Conservation (phyloP, 495 filamentous ascomycete genomes). For the Hypoxylon perforatum region DNA sequence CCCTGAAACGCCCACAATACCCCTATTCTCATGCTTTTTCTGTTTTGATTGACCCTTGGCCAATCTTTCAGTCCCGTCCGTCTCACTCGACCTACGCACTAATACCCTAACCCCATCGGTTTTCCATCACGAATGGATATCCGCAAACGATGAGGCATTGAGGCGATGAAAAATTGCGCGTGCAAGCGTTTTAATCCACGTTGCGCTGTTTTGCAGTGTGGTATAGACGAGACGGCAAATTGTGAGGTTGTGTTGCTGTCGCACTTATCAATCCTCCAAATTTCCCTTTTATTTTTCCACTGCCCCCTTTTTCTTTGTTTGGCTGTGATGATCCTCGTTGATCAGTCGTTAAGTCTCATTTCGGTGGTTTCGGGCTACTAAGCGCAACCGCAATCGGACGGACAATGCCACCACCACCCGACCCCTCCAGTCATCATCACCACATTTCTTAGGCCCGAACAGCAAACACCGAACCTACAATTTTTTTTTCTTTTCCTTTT, state of each 20-base stretch:
- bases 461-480: background rate
- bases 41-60: slow-evolving; percentile 33
- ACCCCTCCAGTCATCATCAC: slow-evolving; percentile 9
- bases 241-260: slow-evolving; percentile 36
- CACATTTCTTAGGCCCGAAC: slow-evolving; percentile 2
- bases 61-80: slow-evolving; percentile 27
- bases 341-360: slow-evolving; percentile 47
- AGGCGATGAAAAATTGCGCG: slow-evolving; percentile 24
- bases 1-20: slow-evolving; percentile 48
- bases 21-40: slow-evolving; percentile 40
- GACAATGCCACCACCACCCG: slow-evolving; percentile 33
- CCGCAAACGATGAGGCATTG: slow-evolving; percentile 37
- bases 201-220: background rate
- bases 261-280: slow-evolving; percentile 33
- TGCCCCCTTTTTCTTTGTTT: slow-evolving; percentile 33
- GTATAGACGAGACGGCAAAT: slow-evolving; percentile 29
- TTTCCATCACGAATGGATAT: slow-evolving; percentile 25
- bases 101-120: slow-evolving; percentile 6
- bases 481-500: background rate
- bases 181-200: slow-evolving; percentile 14
- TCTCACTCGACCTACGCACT: slow-evolving; percentile 11
- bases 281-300: slow-evolving; percentile 25
- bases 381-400: slow-evolving; percentile 42
- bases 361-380: slow-evolving; percentile 48
- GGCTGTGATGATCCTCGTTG: slow-evolving; percentile 44